Evolutionary conservation across 2,329 filamentous ascomycete genomes (phyloP).

Genomic region (Venturiaceae sp.): DNA sequence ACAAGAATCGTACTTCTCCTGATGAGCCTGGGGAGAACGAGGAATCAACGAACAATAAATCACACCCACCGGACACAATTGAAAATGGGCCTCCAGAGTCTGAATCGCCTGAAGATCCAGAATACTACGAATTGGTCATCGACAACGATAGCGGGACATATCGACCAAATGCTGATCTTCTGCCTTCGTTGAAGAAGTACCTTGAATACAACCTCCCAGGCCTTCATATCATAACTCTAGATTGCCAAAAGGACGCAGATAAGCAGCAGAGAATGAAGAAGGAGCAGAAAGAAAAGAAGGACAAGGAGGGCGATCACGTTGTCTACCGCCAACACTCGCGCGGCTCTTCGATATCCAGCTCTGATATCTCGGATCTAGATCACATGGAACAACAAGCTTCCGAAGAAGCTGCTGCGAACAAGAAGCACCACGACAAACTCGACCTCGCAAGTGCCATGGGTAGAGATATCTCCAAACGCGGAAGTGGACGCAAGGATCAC

Average conservation of each 20-base stretch:
- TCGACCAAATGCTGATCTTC: constrained; percentile 66
- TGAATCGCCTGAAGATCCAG: constrained; percentile 41
- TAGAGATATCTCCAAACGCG: neutral
- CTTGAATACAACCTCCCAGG: constrained; percentile 66
- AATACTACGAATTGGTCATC: constrained; percentile 74
- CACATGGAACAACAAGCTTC: constrained; percentile 12
- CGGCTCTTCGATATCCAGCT: constrained; percentile 39
- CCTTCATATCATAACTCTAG: constrained; percentile 61
- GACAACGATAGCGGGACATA: constrained; percentile 96
- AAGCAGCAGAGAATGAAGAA: constrained; percentile 66
- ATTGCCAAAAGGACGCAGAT: constrained; percentile 64
- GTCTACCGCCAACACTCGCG: constrained; percentile 42
- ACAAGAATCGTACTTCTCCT: constrained; percentile 28
- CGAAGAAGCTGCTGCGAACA: neutral
- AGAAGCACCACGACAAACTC: neutral
- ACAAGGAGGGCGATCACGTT: constrained; percentile 43
- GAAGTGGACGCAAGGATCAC: neutral
- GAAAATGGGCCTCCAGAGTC: constrained; percentile 32
- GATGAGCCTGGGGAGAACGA: constrained; percentile 20
- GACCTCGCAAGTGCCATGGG: neutral
- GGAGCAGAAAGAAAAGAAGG: constrained; percentile 65
- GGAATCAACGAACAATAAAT: constrained; percentile 31
- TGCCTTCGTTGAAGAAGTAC: constrained; percentile 63
- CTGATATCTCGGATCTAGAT: constrained; percentile 50
- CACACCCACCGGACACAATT: constrained; percentile 44